A percentile compares a stretch with the other conserved stretches of the same genome.
These are phyloP conservation scores for Backusella mclennaniae DNA, from an alignment of 192 early-diverging fungal species.

Conservation along the genomic window DNA sequence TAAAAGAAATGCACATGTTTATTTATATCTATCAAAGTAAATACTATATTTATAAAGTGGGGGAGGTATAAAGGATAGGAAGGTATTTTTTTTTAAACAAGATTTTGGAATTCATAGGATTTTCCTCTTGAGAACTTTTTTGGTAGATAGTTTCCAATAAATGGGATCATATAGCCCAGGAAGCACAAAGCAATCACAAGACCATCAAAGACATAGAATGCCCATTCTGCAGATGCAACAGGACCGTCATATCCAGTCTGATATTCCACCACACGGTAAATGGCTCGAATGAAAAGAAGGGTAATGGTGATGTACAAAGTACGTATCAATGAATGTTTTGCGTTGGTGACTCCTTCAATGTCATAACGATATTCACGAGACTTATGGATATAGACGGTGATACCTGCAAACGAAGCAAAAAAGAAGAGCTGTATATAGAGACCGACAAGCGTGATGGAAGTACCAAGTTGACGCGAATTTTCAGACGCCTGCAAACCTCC, in stretches of 20 bases:
- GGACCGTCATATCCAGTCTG: background rate
- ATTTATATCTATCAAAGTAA: background rate
- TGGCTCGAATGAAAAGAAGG: background rate
- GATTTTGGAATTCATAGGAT: background rate
- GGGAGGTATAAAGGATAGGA: background rate
- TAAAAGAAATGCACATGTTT: too few species aligned
- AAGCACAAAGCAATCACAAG: background rate
- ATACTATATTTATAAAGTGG: background rate
- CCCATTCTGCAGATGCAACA: conserved; percentile 5
- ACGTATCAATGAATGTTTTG: background rate
- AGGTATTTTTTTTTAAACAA: too few species aligned
- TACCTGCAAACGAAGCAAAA: background rate
- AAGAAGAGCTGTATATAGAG: conserved; percentile 2
- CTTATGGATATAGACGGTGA: background rate
- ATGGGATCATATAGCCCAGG: background rate
- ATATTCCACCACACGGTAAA: conserved; percentile 6
- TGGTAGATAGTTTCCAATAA: background rate
- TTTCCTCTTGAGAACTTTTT: background rate
- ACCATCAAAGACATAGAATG: conserved; percentile 4
- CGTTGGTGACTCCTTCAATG: background rate
- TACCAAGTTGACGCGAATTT: background rate
- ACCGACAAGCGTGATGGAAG: background rate
- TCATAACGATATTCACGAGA: background rate
- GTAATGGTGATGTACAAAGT: background rate
- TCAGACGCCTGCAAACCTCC: background rate